Evolutionary conservation across 2,329 filamentous ascomycete species (phyloP).

Genomic region (Sporothrix schenckii): DNA sequence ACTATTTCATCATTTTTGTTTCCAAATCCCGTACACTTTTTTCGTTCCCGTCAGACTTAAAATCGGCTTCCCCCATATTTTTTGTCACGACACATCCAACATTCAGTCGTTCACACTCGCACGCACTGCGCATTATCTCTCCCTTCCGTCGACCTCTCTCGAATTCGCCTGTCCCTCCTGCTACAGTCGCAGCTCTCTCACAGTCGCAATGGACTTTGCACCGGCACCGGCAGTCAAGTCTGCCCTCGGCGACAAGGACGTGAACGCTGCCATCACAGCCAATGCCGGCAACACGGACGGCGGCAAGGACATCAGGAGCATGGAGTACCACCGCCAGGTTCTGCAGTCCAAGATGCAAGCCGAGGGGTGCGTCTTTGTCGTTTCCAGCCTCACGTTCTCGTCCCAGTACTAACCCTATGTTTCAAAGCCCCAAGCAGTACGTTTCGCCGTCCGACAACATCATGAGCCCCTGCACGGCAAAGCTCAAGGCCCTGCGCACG

Average conservation of each 20-base stretch:
- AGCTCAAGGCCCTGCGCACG: conserved; percentile 77
- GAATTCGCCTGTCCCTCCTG: neutral
- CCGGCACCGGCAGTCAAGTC: conserved; percentile 29
- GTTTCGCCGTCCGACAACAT: conserved; percentile 86
- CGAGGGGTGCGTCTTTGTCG: conserved; percentile 58
- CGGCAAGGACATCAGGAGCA: conserved; percentile 65
- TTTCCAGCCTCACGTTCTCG: no score
- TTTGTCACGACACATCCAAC: neutral
- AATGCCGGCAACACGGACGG: conserved; percentile 45
- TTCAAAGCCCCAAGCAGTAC: conserved; percentile 53
- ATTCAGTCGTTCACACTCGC: neutral
- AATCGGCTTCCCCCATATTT: conserved; percentile 9
- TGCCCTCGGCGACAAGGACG: conserved; percentile 66
- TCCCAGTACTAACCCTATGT: neutral
- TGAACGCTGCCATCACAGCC: conserved; percentile 58
- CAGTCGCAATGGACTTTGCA: conserved; percentile 27
- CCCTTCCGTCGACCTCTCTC: neutral
- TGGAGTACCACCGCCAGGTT: conserved; percentile 78
- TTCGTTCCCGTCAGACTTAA: conserved; percentile 23
- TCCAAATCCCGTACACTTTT: neutral
- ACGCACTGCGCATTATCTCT: no score
- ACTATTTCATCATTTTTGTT: neutral
- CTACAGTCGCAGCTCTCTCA: neutral
- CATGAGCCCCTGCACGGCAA: conserved; percentile 83
- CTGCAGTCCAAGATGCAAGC: conserved; percentile 72